Evolutionary conservation across 768 basidiomycete genomes (phyloP), one percentile per base, ranked within the genome.

Genomic region (Fibroporia radiculosa): DNA sequence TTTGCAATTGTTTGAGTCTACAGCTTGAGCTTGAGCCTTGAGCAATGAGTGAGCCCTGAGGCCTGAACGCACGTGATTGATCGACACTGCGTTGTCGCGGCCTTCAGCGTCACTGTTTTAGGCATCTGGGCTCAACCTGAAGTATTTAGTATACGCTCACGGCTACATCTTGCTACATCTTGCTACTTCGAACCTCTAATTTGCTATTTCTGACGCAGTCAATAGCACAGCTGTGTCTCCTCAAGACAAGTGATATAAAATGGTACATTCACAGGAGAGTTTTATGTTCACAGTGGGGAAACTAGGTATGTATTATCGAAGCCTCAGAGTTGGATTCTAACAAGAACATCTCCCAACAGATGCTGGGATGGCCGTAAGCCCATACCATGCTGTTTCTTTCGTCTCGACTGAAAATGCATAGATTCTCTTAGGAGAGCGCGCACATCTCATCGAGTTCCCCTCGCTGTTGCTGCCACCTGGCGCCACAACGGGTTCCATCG

Each of bases 391-490:
- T 14, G 22, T 7, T 12, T 18, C 2, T 10, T 16, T 20, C 11
- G 18, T 24, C 22, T 12, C 33, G 5, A 12, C n/a, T 22, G 23
- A 40, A 20, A 7, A 8, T 32, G 45, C 45, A 44, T 61, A 92
- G 91, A 93, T 96, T 52, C 75, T 95, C 1, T 75, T 97, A 12
- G 93, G 95, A 13, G 91, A 90, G 62, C 78, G 91, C 33, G 93
- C 93, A 14, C 95, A 98, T 59, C 74, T 98, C 27, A 95, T 99
- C 56, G 95, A 99, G 65, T 99, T 98, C 63, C 96, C 96, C 1
- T 98, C 96, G 0, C 74, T 99, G 29, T 77, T 98, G 1, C 71
- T 98, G 6, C 96, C 96, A 1, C 88, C 93, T 0, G 93, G 93
- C 12, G 83, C 91, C 1, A 82, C 85, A 7, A 80, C 93, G 0